phyloP scores from a whole-genome alignment of 352 stramenopile genomes.

The Globisporangium splendens region DNA sequence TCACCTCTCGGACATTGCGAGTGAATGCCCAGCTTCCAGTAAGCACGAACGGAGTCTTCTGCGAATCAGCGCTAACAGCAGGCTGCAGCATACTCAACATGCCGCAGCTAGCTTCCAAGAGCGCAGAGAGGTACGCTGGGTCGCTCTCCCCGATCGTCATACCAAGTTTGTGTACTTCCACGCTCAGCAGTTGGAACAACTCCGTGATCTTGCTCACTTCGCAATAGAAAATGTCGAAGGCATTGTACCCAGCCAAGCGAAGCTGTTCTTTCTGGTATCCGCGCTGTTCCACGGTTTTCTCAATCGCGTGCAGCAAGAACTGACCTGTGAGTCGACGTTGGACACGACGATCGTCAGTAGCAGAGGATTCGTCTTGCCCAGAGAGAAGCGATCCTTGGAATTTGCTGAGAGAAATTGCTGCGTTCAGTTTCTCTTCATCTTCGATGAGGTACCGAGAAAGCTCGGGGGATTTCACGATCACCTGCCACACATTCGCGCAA shows the following conservation, averaged over 20 bases:
- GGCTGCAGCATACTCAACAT: constrained; percentile 68
- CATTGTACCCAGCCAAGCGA: constrained; percentile 74
- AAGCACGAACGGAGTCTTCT: constrained; percentile 15
- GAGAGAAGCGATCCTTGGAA: constrained; percentile 64
- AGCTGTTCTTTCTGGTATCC: constrained; percentile 81
- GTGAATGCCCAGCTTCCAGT: constrained; percentile 66
- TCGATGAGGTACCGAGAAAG: constrained; percentile 52
- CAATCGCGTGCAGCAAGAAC: constrained; percentile 72
- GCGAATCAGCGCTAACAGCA: constrained; percentile 8
- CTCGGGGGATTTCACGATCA: constrained; percentile 48
- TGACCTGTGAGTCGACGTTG: constrained; percentile 44
- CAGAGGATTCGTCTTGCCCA: constrained; percentile 8
- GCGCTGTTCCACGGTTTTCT: constrained; percentile 63
- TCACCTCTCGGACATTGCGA: constrained; percentile 47
- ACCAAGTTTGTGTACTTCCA: constrained; percentile 50
- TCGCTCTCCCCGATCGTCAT: constrained; percentile 61
- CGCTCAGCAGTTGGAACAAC: constrained; percentile 52
- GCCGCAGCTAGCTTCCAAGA: constrained; percentile 63
- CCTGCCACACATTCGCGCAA: constrained; percentile 56
- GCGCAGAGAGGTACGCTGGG: constrained; percentile 47
- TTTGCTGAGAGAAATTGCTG: constrained; percentile 70
- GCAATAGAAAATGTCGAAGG: constrained; percentile 87
- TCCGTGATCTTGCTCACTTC: constrained; percentile 81
- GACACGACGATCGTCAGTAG: constrained; percentile 14
- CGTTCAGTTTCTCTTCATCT: constrained; percentile 75